phyloP scores from a whole-genome alignment of 495 filamentous ascomycete species.

The Podospora bellae-mahoneyi region DNA sequence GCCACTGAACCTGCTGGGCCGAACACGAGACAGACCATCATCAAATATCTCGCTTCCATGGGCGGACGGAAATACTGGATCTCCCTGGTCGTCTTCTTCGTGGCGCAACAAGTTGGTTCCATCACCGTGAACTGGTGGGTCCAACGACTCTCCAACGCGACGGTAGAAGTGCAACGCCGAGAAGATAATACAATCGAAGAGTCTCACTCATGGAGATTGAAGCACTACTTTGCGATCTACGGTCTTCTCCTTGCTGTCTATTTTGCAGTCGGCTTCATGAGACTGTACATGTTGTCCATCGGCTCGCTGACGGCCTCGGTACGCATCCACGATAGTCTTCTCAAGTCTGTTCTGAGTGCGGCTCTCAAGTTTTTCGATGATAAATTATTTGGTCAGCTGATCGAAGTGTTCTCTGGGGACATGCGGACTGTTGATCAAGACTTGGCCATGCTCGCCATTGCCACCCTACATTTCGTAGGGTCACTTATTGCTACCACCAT shows the following conservation, averaged over 20 bases:
- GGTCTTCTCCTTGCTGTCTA: slow-evolving; percentile 15
- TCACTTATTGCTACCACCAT: slow-evolving; percentile 13
- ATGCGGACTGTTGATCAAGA: slow-evolving; percentile 18
- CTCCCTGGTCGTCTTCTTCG: slow-evolving; percentile 19
- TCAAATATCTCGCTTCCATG: slow-evolving; percentile 19
- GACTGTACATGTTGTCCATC: slow-evolving; percentile 15
- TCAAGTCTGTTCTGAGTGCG: slow-evolving; percentile 15
- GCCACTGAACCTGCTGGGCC: slow-evolving; percentile 8
- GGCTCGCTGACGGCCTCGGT: slow-evolving; percentile 16
- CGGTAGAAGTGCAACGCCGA: slow-evolving; percentile 4
- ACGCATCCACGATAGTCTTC: slow-evolving; percentile 17
- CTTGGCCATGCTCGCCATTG: slow-evolving; percentile 16
- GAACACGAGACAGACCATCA: slow-evolving; percentile 11
- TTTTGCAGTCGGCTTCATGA: slow-evolving; percentile 19
- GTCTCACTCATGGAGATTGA: slow-evolving; percentile 9
- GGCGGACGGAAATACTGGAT: slow-evolving; percentile 17
- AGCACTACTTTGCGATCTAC: slow-evolving; percentile 15
- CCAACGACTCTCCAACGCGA: slow-evolving; percentile 17
- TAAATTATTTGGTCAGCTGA: slow-evolving; percentile 15
- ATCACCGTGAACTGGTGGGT: slow-evolving; percentile 21
- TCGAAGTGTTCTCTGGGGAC: slow-evolving; percentile 12
- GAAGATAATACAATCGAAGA: slow-evolving; percentile 7
- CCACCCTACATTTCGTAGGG: slow-evolving; percentile 15
- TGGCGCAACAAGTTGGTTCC: slow-evolving; percentile 17
- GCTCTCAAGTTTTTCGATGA: slow-evolving; percentile 17